Evolutionary conservation across 2,329 filamentous ascomycete genomes (phyloP).

Genomic region (Claviceps sp.): DNA sequence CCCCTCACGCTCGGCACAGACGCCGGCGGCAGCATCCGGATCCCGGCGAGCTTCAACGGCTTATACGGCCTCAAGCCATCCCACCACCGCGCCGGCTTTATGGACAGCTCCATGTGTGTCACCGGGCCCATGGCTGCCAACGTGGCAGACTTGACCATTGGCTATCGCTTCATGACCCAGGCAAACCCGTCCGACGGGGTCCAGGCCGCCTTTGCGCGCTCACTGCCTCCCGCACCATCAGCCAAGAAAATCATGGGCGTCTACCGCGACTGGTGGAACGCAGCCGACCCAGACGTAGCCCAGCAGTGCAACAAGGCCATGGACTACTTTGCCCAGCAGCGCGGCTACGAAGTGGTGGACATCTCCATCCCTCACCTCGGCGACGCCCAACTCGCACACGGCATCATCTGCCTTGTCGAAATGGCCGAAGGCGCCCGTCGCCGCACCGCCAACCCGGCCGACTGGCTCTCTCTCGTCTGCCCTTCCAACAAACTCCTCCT

Average conservation of each 20-base stretch:
- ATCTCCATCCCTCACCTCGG: constrained; percentile 53
- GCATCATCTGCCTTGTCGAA: constrained; percentile 64
- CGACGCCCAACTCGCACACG: constrained; percentile 65
- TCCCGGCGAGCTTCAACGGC: constrained; percentile 65
- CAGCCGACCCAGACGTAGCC: constrained; percentile 47
- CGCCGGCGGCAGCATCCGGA: constrained; percentile 61
- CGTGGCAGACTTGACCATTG: constrained; percentile 63
- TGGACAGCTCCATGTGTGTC: constrained; percentile 44
- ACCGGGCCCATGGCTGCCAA: constrained; percentile 64
- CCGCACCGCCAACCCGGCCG: constrained; percentile 28
- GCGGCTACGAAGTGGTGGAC: constrained; percentile 38
- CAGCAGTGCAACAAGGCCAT: constrained; percentile 49
- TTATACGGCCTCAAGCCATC: constrained; percentile 71
- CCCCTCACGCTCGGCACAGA: constrained; percentile 67
- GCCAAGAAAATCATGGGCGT: constrained; percentile 57
- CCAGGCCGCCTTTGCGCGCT: constrained; percentile 51
- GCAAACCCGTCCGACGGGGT: constrained; percentile 51
- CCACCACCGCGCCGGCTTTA: constrained; percentile 52
- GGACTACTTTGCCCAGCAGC: constrained; percentile 38
- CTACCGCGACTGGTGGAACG: constrained; percentile 37
- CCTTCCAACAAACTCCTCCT: constrained; percentile 59
- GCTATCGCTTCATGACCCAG: constrained; percentile 68
- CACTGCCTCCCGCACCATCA: constrained; percentile 27
- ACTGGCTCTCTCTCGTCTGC: constrained; percentile 44
- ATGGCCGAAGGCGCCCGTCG: constrained; percentile 36